Evolutionary conservation across 1,284 basidiomycete genomes (phyloP), one percentile per base, ranked within the genome.

Genomic region (Trichosporon coremiiforme): DNA sequence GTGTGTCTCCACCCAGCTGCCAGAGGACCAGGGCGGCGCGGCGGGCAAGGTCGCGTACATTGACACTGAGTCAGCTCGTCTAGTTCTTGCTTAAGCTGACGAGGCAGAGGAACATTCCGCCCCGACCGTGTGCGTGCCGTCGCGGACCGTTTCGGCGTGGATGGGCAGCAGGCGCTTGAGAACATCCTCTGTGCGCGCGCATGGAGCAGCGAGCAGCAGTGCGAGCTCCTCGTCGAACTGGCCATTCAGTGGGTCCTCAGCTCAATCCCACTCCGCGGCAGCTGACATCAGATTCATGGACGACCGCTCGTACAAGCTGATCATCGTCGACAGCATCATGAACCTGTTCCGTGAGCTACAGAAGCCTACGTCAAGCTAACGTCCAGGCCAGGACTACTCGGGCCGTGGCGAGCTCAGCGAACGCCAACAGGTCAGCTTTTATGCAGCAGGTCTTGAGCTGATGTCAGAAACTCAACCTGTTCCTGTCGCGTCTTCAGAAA

Each of bases 21-120:
- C 95, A 25, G 85, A 89, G 4, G 94, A 96, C 68, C 88, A 95
- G 79, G 94, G 94, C 13, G 94, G 94, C 9, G 94, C 92, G 0
- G 87, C 90, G 29, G 94, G 94, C 64, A 96, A 95, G 86, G 93
- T 95, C 41, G 94, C 94, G 75, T 96, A 93, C 81, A 93, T 96
- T 71, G 94, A 95, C 80, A 95, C 94, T 0, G 94, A 96, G 91
- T 87, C 74, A 60, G 78, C 72, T 3, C 25, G 25, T 25, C 25
- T 25, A 25, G 25, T 25, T 25, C 25, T 25, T 25, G 25, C 25
- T 25, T 25, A 25, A 68, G 64, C 76, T 77, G 70, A 78, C 66
- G 25, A 4, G 2, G 4, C 64, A 78, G 80, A 89, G 93, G 94
- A 5, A 96, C 95, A 0, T 97, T 97, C 84, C 90, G 94, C 64